Base-by-base conservation (phyloP, 2,329 filamentous ascomycete genomes). In the Colletotrichum tropicale region DNA sequence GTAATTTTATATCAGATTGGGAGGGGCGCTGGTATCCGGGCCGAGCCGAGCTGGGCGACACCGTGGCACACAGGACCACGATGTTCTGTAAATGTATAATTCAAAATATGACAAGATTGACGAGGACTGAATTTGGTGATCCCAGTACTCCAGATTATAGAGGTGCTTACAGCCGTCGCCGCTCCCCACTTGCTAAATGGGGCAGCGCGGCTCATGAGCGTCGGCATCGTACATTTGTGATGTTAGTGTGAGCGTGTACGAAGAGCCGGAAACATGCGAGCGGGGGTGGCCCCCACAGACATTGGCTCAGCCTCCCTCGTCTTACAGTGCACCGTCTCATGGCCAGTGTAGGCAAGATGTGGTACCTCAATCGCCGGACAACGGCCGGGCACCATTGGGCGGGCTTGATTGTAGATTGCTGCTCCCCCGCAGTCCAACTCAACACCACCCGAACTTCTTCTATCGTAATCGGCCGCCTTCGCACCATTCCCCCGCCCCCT, bases 351-450 rank as follows among this genome's bases (percentile, higher is more conserved):
- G 36, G 36, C 16, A 38, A 43, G 18, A 43, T 43, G 38, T n/a
- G 15, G 48, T 62, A 18, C 43, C 43, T 48, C 32, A 60, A 56
- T 56, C 55, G 38, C 38, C 38, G 38, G 66, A 36, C 66, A 28
- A 34, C 48, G 38, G 28, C 61, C 56, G 68, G 67, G 26, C 28
- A 58, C 38, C 24, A 36, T 56, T 69, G 30, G 21, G 21, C 28
- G n/a, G 52, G 30, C 16, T 26, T 66, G 43, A 48, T n/a, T 56
- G 64, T 36, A 15, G 64, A 71, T 72, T 58, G 61, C 36, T 70
- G 58, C 58, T 64, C 69, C 73, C 73, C 73, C 73, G 73, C 73
- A 75, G 68, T 65, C 68, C 26, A 68, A 64, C 56, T 75, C 48
- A 73, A 69, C 70, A 68, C 30, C 70, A 60, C 32, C 36, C 64